phyloP scores from a whole-genome alignment of 345 rosid genomes.

The Sapria himalayana region DNA sequence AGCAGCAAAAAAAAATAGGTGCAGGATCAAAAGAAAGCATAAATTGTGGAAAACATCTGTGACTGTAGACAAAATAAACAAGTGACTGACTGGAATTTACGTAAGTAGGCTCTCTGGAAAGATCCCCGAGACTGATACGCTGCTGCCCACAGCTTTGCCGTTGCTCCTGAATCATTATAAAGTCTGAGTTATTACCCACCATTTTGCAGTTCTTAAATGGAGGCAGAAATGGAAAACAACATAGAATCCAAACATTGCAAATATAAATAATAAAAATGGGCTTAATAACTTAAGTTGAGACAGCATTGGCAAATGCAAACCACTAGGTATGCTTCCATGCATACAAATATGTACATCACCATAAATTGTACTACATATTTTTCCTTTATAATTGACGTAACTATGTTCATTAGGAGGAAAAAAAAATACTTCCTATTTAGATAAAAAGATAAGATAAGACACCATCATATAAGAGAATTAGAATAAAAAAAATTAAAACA shows the following conservation, averaged over 20 bases:
- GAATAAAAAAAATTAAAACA: too few species aligned
- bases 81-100: conserved; percentile 11
- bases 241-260: background rate
- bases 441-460: too few species aligned
- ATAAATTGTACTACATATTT: too few species aligned
- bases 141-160: conserved; percentile 21
- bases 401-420: too few species aligned
- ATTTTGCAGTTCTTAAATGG: background rate
- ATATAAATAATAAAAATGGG: too few species aligned
- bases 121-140: conserved; percentile 13
- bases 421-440: too few species aligned
- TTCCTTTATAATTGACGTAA: too few species aligned
- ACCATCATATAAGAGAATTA: too few species aligned
- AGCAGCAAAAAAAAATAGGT: conserved; percentile 30
- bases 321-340: too few species aligned
- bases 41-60: conserved; percentile 19
- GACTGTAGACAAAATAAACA: conserved; percentile 14
- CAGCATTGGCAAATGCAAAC: too few species aligned
- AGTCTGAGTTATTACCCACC: conserved; percentile 6
- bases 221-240: background rate
- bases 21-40: conserved; percentile 36
- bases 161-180: conserved; percentile 22
- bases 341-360: too few species aligned
- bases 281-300: too few species aligned
- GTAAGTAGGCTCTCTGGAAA: conserved; percentile 14